Percentiles rank a stretch among this genome's conserved stretches.
Evolutionary conservation across 371 early-diverging fungal genomes (phyloP).

Genomic region (Mortierella sp.): DNA sequence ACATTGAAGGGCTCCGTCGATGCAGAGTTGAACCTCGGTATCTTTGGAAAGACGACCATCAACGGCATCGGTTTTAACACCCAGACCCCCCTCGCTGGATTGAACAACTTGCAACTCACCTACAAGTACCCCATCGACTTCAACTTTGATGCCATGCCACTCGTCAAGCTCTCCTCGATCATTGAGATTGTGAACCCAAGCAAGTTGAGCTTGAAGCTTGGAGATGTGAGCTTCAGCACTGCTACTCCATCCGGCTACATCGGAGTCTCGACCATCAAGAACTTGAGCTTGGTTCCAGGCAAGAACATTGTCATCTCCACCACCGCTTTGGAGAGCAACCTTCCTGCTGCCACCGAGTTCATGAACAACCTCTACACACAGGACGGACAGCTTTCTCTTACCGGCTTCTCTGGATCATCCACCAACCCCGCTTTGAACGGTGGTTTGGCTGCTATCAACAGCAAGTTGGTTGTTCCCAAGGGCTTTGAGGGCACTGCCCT

Average conservation of each 20-base stretch:
- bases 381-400: slow-evolving; percentile 16
- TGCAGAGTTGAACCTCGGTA: slow-evolving; percentile 37
- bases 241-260: slow-evolving; percentile 7
- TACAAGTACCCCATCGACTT: slow-evolving; percentile 22
- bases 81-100: slow-evolving; percentile 20
- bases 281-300: slow-evolving; percentile 29
- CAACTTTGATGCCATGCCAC: slow-evolving; percentile 6
- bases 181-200: slow-evolving; percentile 41
- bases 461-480: slow-evolving; percentile 19
- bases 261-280: slow-evolving; percentile 32
- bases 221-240: slow-evolving; percentile 32
- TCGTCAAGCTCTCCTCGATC: slow-evolving; percentile 18
- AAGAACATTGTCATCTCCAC: slow-evolving; percentile 32
- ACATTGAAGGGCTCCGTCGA: slow-evolving; percentile 40
- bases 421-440: slow-evolving; percentile 32
- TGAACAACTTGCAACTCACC: slow-evolving; percentile 28
- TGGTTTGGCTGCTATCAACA: slow-evolving; percentile 17
- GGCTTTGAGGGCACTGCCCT: slow-evolving; percentile 21
- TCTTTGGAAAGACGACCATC: slow-evolving; percentile 31
- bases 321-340: slow-evolving; percentile 18
- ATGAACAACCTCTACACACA: slow-evolving; percentile 4
- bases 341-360: slow-evolving; percentile 9
- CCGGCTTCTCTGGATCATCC: slow-evolving; percentile 21
- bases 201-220: slow-evolving; percentile 27
- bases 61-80: slow-evolving; percentile 40